Evolutionary conservation across 805 yeast genomes (phyloP), one percentile per base, ranked within the genome.

Genomic region (Blastobotrys mokoenaii): DNA sequence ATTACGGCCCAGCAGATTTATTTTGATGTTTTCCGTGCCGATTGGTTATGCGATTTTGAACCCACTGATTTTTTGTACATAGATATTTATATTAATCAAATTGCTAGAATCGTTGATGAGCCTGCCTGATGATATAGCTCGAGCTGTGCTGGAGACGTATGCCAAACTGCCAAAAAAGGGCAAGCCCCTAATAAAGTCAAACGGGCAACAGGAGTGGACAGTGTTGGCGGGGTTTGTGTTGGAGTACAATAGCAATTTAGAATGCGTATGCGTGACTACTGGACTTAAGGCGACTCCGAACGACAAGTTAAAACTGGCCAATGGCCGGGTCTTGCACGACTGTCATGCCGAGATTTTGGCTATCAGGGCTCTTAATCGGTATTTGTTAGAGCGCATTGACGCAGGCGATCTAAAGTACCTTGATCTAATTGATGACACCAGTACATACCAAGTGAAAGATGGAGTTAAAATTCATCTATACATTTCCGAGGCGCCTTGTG

Each of bases 331-430:
- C 7, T 67, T 90, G 0, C 97, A 90, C 57, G 97, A 90, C 61
- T 69, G 80, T 60, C 98, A 90, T 65, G 97, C 97, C 0, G 98
- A 90, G 58, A 74, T 88, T 1, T 63, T 93, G 12, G 76, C 83
- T 0, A 46, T 89, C 0, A 64, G 97, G 22, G 75, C 79, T 1
- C 78, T 90, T 58, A 89, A 89, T 54, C 62, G 74, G 52, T 72
- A 67, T 43, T 51, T 85, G 16, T 46, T 86, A 17, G 64, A 74
- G 12, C 27, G 27, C 8, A 22, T 22, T 22, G 80, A 80, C 48
- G 67, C 74, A 38, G 37, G 45, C 47, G 50, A n/a, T 15, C 60
- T 15, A 40, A 45, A 10, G 41, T 17, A 11, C 22, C 25, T 40
- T 15, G 27, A 25, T 4, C 32, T 11, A 16, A 32, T 16, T 35